Evolutionary conservation across 805 yeast species (phyloP).

Genomic region (Candida ortonii): DNA sequence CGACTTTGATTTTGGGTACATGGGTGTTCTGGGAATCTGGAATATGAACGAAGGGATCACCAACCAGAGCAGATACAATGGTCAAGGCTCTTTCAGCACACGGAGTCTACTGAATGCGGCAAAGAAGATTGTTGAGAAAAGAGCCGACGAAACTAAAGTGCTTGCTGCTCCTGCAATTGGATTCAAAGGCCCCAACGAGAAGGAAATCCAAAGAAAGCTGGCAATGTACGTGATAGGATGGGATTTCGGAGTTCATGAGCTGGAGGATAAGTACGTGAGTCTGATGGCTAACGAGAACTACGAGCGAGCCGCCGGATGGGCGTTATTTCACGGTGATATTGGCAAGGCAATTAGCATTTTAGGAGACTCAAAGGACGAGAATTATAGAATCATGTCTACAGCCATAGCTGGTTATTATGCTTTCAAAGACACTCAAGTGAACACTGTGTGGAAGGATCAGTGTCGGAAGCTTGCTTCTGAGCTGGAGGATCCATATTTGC

Average conservation of each 20-base stretch:
- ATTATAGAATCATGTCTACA: conserved; percentile 77
- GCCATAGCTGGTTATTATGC: conserved; percentile 90
- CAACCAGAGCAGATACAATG: conserved; percentile 46
- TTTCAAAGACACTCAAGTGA: conserved; percentile 52
- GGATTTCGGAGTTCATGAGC: conserved; percentile 74
- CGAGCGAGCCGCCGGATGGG: conserved; percentile 97
- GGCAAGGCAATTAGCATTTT: conserved; percentile 76
- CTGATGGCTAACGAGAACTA: conserved; percentile 57
- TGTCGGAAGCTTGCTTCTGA: conserved; percentile 88
- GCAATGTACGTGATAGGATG: conserved; percentile 88
- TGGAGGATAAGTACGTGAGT: conserved; percentile 62
- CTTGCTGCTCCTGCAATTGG: conserved; percentile 42
- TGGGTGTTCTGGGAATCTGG: conserved; percentile 92
- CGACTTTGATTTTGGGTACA: conserved; percentile 75
- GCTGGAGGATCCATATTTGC: conserved; percentile 79
- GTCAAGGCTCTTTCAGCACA: conserved; percentile 33
- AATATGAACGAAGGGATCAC: conserved; percentile 57
- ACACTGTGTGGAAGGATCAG: conserved; percentile 89
- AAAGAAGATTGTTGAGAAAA: conserved; percentile 42
- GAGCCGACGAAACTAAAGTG: conserved; percentile 44
- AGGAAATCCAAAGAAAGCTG: conserved; percentile 65
- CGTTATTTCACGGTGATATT: conserved; percentile 89
- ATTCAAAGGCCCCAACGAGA: conserved; percentile 44
- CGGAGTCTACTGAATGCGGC: conserved; percentile 50
- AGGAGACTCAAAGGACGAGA: conserved; percentile 67